Evolutionary conservation across 2,329 filamentous ascomycete species (phyloP), one percentile per base, ranked within the genome.

Genomic region (Ceratocystis lukuohia): DNA sequence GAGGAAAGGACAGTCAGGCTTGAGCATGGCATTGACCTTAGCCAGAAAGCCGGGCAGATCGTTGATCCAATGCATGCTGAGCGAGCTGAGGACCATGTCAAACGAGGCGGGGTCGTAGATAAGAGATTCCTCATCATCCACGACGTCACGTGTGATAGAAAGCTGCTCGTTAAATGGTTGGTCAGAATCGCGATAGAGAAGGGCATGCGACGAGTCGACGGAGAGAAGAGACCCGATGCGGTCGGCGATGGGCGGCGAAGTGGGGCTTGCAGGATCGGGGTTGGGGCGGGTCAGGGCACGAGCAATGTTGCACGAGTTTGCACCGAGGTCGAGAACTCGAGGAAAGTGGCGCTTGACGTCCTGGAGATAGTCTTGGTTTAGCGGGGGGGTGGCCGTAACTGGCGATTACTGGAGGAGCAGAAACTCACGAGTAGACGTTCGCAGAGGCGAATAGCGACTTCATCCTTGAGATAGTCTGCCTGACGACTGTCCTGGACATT

Each of bases 1-100:
- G 61, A 99, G 86, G 73, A 99, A 96, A 1, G 95, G 91, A 66
- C 84, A 82, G 74, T 99, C 94, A 0, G 93, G 91, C 76, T 95
- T 96, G 30, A 99, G 82, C 44, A 95, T 79, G 70, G 84, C 82
- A 78, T 96, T 96, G 73, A 96, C 88, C 73, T 96, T 90, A 1
- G 86, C 80, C 1, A 99, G 81, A 10, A 95, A 79, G 0, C 88
- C 89, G 0, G 94, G 94, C 4, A 99, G 83, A 75, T 99, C 91
- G 74, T 99, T 99, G 80, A 96, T 88, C 94, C 94, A 99, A 76
- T 99, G 94, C 74, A 99, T 80, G 67, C 88, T 92, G 68, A 96
- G 78, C 66, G 88, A 96, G 73, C 90, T 96, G 69, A 99, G 79
- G 10, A 96, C 89, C 5, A 96, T 85, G 74, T 97, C 92, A 74